Base-by-base conservation (phyloP, 2,329 filamentous ascomycete genomes). In the Cadophora sp. region DNA sequence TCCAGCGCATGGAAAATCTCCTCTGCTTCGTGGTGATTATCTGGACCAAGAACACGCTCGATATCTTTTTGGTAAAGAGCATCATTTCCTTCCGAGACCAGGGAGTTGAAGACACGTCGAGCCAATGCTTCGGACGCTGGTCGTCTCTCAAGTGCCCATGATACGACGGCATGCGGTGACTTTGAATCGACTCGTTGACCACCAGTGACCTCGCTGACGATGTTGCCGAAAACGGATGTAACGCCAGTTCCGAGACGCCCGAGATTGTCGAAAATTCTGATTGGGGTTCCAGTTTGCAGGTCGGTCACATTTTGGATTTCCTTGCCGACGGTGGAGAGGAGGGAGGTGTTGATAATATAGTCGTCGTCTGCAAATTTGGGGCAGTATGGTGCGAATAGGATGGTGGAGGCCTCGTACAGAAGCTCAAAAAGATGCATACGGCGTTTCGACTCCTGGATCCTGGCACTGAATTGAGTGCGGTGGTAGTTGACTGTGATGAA, bases 71-170 rank as follows among this genome's bases (percentile, higher is more conserved):
- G 80, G 73, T 87, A 92, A 7, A 99, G 84, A 0, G 91, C 84
- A 48, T 97, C 93, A 67, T 90, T 90, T 74, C 93, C 94, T 79
- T 98, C 94, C 4, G 95, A 88, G 1, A 97, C 96, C 77, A 97
- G 97, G 0, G 94, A 97, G 93, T 97, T 97, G 96, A 96, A 98
- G 71, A 98, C 91, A 76, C 96, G 91, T 73, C 89, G 91, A 22
- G 92, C 94, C 67, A 98, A 83, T n/a, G 96, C 96, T 79, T 98
- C 94, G 0, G 94, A 93, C 6, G 93, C 86, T 85, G 53, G 87
- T 89, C 81, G 93, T 95, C 80, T 97, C 94, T 37, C 98, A 84
- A 11, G 95, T 95, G 77, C 97, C 89, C 16, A 97, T 85, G 5
- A 98, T 93, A 61, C 59, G 29, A 98, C 89, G 0, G 93, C 96